Percentiles rank a stretch among this genome's conserved stretches.
Conservation (phyloP, 495 filamentous ascomycete genomes). For the Penicillium steckii region DNA sequence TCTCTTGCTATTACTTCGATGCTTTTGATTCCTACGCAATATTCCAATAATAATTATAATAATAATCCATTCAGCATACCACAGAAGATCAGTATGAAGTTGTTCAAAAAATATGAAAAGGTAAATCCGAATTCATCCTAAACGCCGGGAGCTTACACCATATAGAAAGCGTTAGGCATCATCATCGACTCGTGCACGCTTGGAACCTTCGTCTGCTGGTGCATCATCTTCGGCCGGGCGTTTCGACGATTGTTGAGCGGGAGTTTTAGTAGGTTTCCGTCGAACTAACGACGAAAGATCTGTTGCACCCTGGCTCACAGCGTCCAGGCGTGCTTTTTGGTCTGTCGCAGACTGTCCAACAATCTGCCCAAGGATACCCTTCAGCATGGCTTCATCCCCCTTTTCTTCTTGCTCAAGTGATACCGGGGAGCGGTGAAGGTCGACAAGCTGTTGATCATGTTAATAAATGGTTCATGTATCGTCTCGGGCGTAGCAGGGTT, state of each 20-base stretch:
- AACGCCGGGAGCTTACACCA: slow-evolving; percentile 1
- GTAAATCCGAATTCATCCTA: slow-evolving; percentile 1
- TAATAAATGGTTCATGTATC: slow-evolving; percentile 1
- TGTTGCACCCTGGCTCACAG: slow-evolving; percentile 75
- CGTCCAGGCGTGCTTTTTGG: slow-evolving; percentile 66
- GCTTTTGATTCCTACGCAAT: neutral
- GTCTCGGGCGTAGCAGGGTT: slow-evolving; percentile 1
- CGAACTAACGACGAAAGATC: slow-evolving; percentile 84
- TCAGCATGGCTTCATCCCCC: slow-evolving; percentile 48
- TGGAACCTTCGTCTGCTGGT: slow-evolving; percentile 24
- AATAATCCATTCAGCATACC: no score
- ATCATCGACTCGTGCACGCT: slow-evolving; percentile 31
- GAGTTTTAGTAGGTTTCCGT: slow-evolving; percentile 54
- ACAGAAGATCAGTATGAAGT: neutral
- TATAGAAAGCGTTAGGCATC: slow-evolving; percentile 8
- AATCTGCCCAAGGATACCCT: slow-evolving; percentile 71
- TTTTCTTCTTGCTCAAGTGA: slow-evolving; percentile 55
- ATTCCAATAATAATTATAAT: no score
- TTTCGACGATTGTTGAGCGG: slow-evolving; percentile 20
- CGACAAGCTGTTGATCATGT: slow-evolving; percentile 56
- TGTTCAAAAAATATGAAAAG: neutral
- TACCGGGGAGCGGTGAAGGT: slow-evolving; percentile 70
- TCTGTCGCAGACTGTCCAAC: slow-evolving; percentile 63
- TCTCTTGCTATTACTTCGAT: no score
- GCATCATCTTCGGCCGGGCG: slow-evolving; percentile 27